Percentiles rank a stretch among this genome's conserved stretches.
Conservation (phyloP, 306 rosid genomes). For the Trichosanthes cucumerina region DNA sequence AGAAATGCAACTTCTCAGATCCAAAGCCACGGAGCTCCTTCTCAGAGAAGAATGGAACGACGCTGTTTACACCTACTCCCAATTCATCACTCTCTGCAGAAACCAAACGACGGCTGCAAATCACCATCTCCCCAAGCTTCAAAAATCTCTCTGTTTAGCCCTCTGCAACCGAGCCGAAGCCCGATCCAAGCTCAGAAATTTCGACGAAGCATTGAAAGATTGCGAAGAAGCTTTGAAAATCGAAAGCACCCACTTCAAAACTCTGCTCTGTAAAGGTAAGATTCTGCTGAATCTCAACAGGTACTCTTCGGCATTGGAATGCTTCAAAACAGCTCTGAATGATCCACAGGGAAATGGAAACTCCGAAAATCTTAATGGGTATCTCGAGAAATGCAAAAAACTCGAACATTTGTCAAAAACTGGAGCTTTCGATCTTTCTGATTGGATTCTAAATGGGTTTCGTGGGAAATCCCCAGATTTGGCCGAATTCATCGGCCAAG, state of each 20-base stretch:
- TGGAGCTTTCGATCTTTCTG: conserved; percentile 67
- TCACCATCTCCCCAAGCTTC: conserved; percentile 28
- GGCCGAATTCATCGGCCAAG: conserved; percentile 55
- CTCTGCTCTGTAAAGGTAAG: conserved; percentile 79
- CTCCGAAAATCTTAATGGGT: conserved; percentile 39
- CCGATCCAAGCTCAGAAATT: conserved; percentile 40
- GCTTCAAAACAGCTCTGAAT: conserved; percentile 42
- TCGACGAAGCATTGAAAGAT: conserved; percentile 40
- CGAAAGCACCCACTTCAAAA: conserved; percentile 59
- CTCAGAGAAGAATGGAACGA: conserved; percentile 83
- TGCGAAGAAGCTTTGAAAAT: conserved; percentile 56
- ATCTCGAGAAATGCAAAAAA: conserved; percentile 57
- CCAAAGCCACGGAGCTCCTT: conserved; percentile 74
- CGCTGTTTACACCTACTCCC: conserved; percentile 39
- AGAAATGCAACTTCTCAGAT: conserved; percentile 48
- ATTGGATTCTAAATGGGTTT: conserved; percentile 57
- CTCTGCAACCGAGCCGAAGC: conserved; percentile 79
- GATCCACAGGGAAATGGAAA: conserved; percentile 38
- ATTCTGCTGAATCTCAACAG: conserved; percentile 50
- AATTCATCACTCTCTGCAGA: conserved; percentile 48
- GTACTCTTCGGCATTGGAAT: conserved; percentile 49
- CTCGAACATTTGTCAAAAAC: conserved; percentile 53
- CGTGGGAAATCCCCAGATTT: conserved; percentile 56
- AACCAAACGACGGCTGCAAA: conserved; percentile 19
- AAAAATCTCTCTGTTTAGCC: conserved; percentile 58